Conservation (phyloP, 106 monocot species). For the Xerophyta viscosa region DNA sequence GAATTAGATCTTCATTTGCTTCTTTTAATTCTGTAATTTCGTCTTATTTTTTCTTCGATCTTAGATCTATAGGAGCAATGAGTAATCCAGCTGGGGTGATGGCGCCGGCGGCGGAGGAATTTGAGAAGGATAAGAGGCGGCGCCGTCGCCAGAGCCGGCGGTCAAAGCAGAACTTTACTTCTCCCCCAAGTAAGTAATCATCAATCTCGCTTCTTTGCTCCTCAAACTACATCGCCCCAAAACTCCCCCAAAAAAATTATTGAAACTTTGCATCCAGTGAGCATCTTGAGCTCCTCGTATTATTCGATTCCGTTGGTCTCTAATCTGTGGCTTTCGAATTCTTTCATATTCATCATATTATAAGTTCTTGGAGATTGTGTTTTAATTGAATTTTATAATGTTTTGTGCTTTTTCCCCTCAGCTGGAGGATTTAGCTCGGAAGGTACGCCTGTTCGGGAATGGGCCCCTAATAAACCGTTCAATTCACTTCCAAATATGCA, state of each 20-base stretch:
- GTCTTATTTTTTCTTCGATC: no score
- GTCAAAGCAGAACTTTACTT: slow-evolving; percentile 27
- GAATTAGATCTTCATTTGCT: no score
- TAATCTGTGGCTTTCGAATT: neutral
- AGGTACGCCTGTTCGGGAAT: slow-evolving; percentile 1
- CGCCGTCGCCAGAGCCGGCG: slow-evolving; percentile 34
- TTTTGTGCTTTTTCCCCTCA: neutral
- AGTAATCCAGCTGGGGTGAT: no score
- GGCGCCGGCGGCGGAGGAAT: slow-evolving; percentile 31
- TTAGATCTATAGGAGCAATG: no score
- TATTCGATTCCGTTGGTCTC: neutral
- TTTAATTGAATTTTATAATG: neutral
- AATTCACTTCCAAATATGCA: slow-evolving; percentile 43
- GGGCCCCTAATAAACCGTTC: slow-evolving; percentile 18
- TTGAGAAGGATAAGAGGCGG: slow-evolving; percentile 33
- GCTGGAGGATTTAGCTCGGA: slow-evolving; percentile 16
- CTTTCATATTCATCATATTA: neutral
- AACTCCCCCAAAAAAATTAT: no score
- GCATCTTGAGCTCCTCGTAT: neutral
- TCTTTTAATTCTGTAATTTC: no score
- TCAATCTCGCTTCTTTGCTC: no score
- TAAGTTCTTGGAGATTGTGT: no score
- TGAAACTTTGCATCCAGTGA: neutral
- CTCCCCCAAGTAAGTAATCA: no score
- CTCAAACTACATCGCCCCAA: no score